phyloP scores from a whole-genome alignment of 805 yeast genomes.

The Ogataea thermomethanolica region DNA sequence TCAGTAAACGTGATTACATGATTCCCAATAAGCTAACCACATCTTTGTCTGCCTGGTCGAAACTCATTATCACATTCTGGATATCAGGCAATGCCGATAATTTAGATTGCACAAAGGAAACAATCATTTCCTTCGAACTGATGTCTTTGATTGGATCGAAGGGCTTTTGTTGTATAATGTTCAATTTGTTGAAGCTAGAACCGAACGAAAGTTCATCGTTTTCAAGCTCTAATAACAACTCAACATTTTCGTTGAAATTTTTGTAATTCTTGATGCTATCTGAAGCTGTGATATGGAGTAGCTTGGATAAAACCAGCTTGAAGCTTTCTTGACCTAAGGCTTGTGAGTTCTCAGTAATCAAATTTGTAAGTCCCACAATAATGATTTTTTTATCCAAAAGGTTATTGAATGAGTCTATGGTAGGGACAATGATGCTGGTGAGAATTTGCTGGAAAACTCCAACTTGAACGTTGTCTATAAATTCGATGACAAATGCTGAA shows the following conservation, averaged over 20 bases:
- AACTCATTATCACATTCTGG: slow-evolving; percentile 8
- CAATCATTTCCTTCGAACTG: slow-evolving; percentile 28
- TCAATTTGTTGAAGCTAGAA: slow-evolving; percentile 73
- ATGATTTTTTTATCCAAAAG: slow-evolving; percentile 43
- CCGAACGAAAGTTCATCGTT: slow-evolving; percentile 67
- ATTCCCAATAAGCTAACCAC: slow-evolving; percentile 13
- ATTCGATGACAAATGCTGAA: slow-evolving; percentile 49
- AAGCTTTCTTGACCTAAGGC: slow-evolving; percentile 38
- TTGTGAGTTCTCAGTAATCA: slow-evolving; percentile 41
- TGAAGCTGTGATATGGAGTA: slow-evolving; percentile 36
- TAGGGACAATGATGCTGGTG: slow-evolving; percentile 48
- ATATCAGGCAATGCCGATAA: slow-evolving; percentile 19
- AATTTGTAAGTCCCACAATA: slow-evolving; percentile 45
- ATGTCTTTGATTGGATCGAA: slow-evolving; percentile 70
- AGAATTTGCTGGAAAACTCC: slow-evolving; percentile 52
- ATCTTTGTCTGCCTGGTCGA: slow-evolving; percentile 21
- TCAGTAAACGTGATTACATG: background rate
- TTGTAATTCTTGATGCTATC: slow-evolving; percentile 35
- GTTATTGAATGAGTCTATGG: slow-evolving; percentile 41
- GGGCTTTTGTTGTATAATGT: slow-evolving; percentile 54
- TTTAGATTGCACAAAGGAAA: slow-evolving; percentile 33
- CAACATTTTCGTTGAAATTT: slow-evolving; percentile 37
- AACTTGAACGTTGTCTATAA: slow-evolving; percentile 71
- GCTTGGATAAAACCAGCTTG: slow-evolving; percentile 39
- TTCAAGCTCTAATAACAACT: slow-evolving; percentile 60